These are phyloP conservation scores for Aspergillus brunneoviolaceus DNA, from an alignment of 2,329 filamentous ascomycete species.

Conservation along the genomic window DNA sequence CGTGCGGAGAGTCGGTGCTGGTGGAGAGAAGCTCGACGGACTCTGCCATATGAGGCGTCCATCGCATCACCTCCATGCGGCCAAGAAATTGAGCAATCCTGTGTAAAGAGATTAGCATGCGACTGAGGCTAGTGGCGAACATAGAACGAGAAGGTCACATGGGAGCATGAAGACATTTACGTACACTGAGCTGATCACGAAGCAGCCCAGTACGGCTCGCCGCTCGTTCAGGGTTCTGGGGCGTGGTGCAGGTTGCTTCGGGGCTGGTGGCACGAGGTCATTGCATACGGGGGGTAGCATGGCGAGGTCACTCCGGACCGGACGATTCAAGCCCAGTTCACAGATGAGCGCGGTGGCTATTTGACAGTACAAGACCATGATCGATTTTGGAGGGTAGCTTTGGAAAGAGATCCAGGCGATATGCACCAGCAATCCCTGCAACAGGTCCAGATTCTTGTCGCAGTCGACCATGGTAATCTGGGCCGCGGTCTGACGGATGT, in stretches of 20 bases:
- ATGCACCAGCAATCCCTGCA: neutral
- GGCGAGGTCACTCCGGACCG: neutral
- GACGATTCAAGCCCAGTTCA: neutral
- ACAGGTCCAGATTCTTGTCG: neutral
- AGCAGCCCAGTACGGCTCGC: neutral
- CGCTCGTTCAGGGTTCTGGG: neutral
- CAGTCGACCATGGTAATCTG: neutral
- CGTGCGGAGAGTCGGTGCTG: slow-evolving; percentile 49
- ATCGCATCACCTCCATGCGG: slow-evolving; percentile 52
- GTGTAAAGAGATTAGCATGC: neutral
- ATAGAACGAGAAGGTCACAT: too few species aligned
- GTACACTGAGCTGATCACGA: neutral
- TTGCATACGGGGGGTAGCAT: neutral
- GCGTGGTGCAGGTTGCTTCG: neutral
- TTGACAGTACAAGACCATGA: neutral
- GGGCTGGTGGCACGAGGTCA: neutral
- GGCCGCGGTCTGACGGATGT: neutral
- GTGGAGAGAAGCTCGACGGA: slow-evolving; percentile 49
- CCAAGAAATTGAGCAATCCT: slow-evolving; percentile 42
- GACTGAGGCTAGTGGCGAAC: neutral
- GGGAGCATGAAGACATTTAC: neutral
- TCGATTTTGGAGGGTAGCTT: neutral
- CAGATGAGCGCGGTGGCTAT: neutral
- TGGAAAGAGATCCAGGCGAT: neutral
- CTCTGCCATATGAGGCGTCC: slow-evolving; percentile 59